Percentiles rank a stretch among this genome's conserved stretches.
Evolutionary conservation across 768 basidiomycete genomes (phyloP).

Genomic region (Collybia sp.): DNA sequence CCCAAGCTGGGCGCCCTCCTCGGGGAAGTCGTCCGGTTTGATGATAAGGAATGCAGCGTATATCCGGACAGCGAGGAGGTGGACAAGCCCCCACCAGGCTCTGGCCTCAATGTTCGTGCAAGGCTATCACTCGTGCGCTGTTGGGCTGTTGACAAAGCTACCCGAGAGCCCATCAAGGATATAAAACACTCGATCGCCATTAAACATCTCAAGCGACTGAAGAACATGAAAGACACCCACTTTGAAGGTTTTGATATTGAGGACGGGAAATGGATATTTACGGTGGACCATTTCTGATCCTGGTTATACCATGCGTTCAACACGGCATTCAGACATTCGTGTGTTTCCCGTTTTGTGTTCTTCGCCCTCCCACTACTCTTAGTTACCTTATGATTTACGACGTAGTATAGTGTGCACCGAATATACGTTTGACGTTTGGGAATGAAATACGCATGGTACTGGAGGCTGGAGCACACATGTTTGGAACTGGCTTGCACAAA

Average conservation of each 20-base stretch:
- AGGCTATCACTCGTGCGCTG: constrained; percentile 72
- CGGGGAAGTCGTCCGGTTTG: constrained; percentile 85
- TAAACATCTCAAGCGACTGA: constrained; percentile 76
- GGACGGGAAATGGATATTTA: constrained; percentile 91
- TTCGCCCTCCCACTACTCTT: background rate
- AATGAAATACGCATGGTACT: too few relatives aligned
- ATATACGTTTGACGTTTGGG: background rate
- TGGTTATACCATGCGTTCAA: background rate
- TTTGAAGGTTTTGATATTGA: constrained; percentile 78
- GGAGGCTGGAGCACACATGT: too few relatives aligned
- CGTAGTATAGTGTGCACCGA: background rate
- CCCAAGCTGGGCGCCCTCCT: constrained; percentile 75
- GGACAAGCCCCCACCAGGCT: constrained; percentile 78
- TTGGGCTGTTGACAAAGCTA: constrained; percentile 90
- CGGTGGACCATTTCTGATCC: constrained; percentile 84
- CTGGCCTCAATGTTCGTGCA: constrained; percentile 88
- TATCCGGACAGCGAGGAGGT: constrained; percentile 88
- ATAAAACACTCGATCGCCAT: constrained; percentile 60
- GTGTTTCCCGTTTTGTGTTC: background rate
- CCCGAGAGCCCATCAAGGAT: constrained; percentile 86
- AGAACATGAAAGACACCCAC: constrained; percentile 79
- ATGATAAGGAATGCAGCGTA: constrained; percentile 88
- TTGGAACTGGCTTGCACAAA: too few relatives aligned
- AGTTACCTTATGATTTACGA: background rate
- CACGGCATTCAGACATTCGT: background rate